Percentiles rank a stretch among this genome's conserved stretches.
Conservation (phyloP, 345 rosid genomes). For the Eutrema yunnanense region DNA sequence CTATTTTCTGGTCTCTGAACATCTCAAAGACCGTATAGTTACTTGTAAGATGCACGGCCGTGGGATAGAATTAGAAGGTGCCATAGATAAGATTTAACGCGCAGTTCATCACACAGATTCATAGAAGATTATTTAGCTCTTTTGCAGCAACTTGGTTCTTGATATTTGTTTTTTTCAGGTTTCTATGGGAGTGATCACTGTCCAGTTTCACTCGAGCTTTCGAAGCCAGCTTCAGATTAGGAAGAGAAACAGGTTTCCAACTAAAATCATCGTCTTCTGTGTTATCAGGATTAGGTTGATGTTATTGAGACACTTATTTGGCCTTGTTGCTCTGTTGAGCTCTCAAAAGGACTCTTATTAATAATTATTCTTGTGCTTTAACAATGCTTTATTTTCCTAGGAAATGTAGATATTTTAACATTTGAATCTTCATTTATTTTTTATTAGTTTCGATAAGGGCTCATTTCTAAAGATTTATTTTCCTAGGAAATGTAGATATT, state of each 20-base stretch:
- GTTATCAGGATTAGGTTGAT: slow-evolving; percentile 1
- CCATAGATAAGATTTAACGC: not conserved
- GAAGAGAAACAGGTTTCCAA: slow-evolving; percentile 18
- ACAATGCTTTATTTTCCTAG: not conserved
- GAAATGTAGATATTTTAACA: not conserved
- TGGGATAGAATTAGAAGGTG: slow-evolving; percentile 84
- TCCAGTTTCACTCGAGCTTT: slow-evolving; percentile 79
- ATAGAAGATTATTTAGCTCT: not conserved
- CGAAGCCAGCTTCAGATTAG: slow-evolving; percentile 30
- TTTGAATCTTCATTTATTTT: not conserved
- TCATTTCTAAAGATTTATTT: not conserved
- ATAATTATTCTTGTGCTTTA: not conserved
- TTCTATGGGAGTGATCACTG: slow-evolving; percentile 93
- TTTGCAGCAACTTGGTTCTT: slow-evolving; percentile 15
- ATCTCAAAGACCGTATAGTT: slow-evolving; percentile 53
- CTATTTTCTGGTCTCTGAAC: slow-evolving; percentile 74
- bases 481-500: not conserved
- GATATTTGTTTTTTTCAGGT: slow-evolving; percentile 36
- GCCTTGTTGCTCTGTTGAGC: slow-evolving; percentile 2
- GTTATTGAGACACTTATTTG: slow-evolving; percentile 17
- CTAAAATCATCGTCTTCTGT: slow-evolving; percentile 4
- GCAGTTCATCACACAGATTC: not conserved
- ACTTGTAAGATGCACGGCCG: slow-evolving; percentile 74
- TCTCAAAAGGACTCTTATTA: not conserved
- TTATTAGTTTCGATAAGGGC: not conserved